These are phyloP conservation scores for Coccomyxa sp. DNA, from an alignment of 139 green algal genomes.

Conservation along the genomic window DNA sequence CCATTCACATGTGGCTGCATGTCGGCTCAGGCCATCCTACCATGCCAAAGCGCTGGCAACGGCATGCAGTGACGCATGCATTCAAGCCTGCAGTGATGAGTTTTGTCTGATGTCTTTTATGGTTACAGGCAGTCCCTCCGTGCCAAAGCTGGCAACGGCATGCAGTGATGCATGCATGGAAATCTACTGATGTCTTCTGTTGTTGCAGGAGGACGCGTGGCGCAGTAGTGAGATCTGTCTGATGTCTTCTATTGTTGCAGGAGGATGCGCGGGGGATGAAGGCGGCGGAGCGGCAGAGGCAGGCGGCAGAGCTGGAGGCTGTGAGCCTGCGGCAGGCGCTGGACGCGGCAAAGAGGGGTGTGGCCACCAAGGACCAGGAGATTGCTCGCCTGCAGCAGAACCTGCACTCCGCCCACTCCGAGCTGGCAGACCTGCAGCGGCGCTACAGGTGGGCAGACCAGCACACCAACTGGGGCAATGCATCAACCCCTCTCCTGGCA, in stretches of 20 bases:
- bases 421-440: neutral
- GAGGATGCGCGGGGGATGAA: neutral
- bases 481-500: neutral
- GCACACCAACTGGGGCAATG: neutral
- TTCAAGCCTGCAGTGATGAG: neutral
- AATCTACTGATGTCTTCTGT: neutral
- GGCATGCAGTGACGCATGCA: neutral
- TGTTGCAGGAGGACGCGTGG: neutral
- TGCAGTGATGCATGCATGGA: neutral
- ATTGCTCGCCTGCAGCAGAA: neutral
- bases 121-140: no score
- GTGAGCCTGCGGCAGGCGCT: neutral
- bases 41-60: neutral
- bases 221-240: neutral
- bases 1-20: no score
- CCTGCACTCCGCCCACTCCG: neutral
- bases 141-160: neutral
- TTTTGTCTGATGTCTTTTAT: neutral
- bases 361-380: neutral
- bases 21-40: no score
- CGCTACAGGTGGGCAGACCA: neutral
- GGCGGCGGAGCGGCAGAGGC: neutral
- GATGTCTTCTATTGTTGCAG: neutral
- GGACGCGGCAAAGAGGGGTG: neutral
- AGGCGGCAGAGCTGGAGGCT: neutral